These are phyloP conservation scores for Jaltomata sinuosa DNA, from an alignment of 257 asterid species.

Conservation along the genomic window DNA sequence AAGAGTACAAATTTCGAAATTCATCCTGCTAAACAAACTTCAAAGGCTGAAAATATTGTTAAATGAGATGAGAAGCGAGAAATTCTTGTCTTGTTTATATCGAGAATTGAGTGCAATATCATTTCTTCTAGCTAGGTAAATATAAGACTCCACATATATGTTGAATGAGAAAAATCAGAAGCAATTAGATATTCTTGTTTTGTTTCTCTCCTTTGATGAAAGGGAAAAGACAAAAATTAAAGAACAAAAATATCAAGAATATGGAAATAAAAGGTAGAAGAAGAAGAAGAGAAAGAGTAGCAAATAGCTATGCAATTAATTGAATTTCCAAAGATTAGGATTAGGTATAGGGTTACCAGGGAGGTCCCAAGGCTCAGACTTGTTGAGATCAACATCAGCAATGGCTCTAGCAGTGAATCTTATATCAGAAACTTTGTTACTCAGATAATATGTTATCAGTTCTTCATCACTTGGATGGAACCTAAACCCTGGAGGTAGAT, in stretches of 20 bases:
- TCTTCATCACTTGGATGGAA: conserved; percentile 91
- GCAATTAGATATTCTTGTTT: no score
- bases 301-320: no score
- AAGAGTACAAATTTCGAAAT: no score
- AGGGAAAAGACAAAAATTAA: no score
- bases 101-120: background rate
- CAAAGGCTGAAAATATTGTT: no score
- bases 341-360: conserved; percentile 37
- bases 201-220: background rate
- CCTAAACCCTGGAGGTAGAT: conserved; percentile 81
- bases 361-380: conserved; percentile 91
- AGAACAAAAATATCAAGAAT: no score
- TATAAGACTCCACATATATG: background rate
- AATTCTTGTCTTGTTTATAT: background rate
- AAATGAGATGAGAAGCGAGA: background rate
- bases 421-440: conserved; percentile 51
- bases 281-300: background rate
- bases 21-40: no score
- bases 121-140: background rate
- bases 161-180: background rate
- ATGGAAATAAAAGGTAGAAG: background rate
- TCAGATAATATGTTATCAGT: conserved; percentile 56
- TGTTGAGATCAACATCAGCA: conserved; percentile 67
- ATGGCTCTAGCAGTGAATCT: conserved; percentile 42
- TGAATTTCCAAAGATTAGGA: no score